Evolutionary conservation across 306 rosid species (phyloP), one percentile per base, ranked within the genome.

Genomic region (Glycine soja): DNA sequence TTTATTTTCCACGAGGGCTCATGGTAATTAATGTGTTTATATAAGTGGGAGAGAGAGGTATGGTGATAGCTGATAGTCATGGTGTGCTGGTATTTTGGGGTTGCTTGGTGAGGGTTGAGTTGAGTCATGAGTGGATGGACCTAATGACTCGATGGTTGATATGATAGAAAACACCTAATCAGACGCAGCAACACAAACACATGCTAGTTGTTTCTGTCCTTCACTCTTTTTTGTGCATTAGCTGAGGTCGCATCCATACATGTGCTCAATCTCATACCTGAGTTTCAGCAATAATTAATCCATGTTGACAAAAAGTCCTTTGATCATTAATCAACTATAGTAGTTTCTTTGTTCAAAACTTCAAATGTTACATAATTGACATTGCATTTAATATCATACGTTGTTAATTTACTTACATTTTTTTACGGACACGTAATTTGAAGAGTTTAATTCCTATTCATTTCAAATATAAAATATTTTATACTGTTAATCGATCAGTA

Each of bases 91-190:
- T 24, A 1, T 24, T 24, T 24, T 24, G 30, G 30, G 2, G 30
- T 0, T 24, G 30, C 81, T 78, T 74, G 75, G 82, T 84, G 85
- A 81, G 12, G 80, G 82, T 71, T 38, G 43, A 38, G 48, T 6
- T 45, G 48, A 24, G 30, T 24, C 30, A 24, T 24, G 30, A 45
- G 48, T 45, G 18, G 77, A 67, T 88, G 88, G 80, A 64, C 30
- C 30, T 24, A 24, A 24, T 24, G 30, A 24, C 30, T 58, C 2
- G 45, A 63, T 34, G 10, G 3, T 42, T 80, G 72, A 70, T 30
- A 50, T 79, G 84, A 82, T 85, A 42, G 75, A 56, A 57, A 77
- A 80, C 90, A 76, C 78, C 50, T 77, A 63, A 45, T 14, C 40
- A 42, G 65, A 74, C 18, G 16, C n/a, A 51, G 77, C 78, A 63